These are phyloP conservation scores for Physcomitrellopsis africana DNA, from an alignment of 225 moss, liverwort and hornwort genomes.

Conservation along the genomic window DNA sequence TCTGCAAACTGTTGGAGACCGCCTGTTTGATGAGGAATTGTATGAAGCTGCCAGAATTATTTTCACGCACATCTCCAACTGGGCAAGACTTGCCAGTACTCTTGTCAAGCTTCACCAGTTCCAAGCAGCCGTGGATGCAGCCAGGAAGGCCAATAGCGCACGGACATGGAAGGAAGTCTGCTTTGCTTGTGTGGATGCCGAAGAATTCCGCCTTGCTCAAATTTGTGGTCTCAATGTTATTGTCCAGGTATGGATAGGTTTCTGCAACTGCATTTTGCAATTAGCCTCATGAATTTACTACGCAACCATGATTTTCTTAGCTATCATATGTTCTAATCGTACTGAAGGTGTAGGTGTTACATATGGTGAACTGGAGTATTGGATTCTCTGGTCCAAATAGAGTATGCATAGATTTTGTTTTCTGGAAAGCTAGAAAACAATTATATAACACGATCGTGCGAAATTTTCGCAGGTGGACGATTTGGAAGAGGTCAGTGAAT, in stretches of 20 bases:
- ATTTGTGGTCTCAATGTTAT: slow-evolving; percentile 72
- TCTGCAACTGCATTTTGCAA: neutral
- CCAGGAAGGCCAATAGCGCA: slow-evolving; percentile 70
- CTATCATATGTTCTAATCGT: no score
- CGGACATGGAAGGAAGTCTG: slow-evolving; percentile 78
- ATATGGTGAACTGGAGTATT: neutral
- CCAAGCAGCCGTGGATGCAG: slow-evolving; percentile 79
- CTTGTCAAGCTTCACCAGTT: slow-evolving; percentile 73
- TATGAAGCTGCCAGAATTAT: slow-evolving; percentile 71
- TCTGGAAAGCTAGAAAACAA: no score
- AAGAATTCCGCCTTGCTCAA: slow-evolving; percentile 68
- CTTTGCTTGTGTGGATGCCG: slow-evolving; percentile 73
- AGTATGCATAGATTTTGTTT: neutral
- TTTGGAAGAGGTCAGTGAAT: slow-evolving; percentile 75
- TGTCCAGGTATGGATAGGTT: slow-evolving; percentile 47
- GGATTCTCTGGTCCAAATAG: neutral
- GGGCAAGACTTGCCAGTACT: slow-evolving; percentile 73
- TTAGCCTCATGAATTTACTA: neutral
- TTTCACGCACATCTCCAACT: slow-evolving; percentile 72
- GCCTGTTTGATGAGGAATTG: slow-evolving; percentile 64
- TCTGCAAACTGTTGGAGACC: slow-evolving; percentile 68
- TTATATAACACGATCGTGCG: neutral
- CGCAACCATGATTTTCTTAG: neutral
- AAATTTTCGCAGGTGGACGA: slow-evolving; percentile 59
- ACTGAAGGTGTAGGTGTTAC: no score